phyloP scores from a whole-genome alignment of 1,284 basidiomycete genomes.

The Leccinum angustisporum region DNA sequence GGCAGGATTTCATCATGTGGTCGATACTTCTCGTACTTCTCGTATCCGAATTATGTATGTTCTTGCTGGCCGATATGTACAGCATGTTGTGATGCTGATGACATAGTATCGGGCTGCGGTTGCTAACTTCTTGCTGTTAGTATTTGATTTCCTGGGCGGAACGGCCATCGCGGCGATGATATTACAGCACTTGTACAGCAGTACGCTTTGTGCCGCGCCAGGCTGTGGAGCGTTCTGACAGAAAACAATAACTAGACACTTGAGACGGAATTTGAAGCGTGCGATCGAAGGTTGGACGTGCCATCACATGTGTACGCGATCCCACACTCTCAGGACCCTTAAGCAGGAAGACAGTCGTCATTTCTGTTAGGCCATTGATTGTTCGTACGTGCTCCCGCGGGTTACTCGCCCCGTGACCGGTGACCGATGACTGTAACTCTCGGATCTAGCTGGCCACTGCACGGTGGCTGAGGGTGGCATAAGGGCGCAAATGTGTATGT shows the following conservation, averaged over 20 bases:
- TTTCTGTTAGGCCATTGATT: too few species aligned
- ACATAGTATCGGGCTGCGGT: background rate
- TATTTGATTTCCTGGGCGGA: background rate
- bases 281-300: background rate
- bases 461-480: too few species aligned
- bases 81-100: background rate
- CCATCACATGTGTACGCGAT: background rate
- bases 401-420: too few species aligned
- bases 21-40: background rate
- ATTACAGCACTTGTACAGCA: background rate
- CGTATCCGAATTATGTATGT: background rate
- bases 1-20: background rate
- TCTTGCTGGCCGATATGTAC: background rate
- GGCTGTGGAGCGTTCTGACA: background rate
- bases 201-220: background rate
- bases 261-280: background rate
- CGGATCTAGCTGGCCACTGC: too few species aligned
- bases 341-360: too few species aligned
- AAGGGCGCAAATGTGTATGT: too few species aligned
- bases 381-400: too few species aligned
- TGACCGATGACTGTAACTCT: too few species aligned
- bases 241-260: background rate
- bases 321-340: too few species aligned
- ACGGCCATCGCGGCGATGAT: background rate
- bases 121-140: background rate